Conservation (phyloP, 169 alveolate genomes). For the Plasmodium fragile region DNA sequence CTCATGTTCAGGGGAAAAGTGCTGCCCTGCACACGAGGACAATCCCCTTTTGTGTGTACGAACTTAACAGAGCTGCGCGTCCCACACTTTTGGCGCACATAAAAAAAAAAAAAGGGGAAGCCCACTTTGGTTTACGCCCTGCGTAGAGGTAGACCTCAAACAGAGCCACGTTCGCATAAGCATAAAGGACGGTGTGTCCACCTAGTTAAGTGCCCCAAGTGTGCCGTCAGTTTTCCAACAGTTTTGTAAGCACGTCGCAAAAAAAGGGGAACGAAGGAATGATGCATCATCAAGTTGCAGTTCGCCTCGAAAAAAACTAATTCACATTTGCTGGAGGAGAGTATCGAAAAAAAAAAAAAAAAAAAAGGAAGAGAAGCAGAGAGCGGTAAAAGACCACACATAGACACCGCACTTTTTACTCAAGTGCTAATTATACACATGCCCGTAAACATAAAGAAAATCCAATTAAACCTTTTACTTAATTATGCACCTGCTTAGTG, state of each 20-base stretch:
- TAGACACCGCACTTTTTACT: neutral
- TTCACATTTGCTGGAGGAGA: neutral
- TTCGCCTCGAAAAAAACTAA: neutral
- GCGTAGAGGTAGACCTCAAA: neutral
- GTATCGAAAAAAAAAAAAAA: neutral
- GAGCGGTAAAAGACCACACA: neutral
- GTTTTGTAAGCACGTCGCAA: neutral
- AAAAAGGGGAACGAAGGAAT: neutral
- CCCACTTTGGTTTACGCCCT: neutral
- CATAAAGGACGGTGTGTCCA: neutral
- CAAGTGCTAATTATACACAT: neutral
- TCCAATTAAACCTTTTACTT: neutral
- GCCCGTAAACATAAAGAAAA: neutral
- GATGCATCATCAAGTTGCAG: neutral
- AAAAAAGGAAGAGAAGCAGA: neutral
- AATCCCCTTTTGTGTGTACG: neutral
- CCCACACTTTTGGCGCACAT: neutral
- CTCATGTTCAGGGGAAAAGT: neutral
- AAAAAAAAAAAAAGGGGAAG: neutral
- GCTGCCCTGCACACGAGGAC: neutral
- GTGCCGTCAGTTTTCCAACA: neutral
- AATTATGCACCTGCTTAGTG: neutral
- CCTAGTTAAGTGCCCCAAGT: neutral
- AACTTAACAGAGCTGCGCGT: neutral
- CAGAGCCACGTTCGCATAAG: neutral